phyloP scores from a whole-genome alignment of 1,284 basidiomycete species.

The Pyrrhoderma noxium region DNA sequence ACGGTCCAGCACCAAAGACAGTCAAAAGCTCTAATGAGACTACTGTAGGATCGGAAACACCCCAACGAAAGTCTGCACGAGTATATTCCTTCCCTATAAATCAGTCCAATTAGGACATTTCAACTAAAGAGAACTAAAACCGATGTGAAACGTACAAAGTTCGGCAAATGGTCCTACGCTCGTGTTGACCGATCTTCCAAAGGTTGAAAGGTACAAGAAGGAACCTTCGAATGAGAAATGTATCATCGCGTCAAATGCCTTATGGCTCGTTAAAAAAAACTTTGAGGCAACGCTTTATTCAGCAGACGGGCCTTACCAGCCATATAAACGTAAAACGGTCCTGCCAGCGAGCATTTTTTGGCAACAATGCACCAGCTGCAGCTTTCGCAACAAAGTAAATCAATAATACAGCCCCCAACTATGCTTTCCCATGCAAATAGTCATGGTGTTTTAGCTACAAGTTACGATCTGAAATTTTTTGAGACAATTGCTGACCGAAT shows the following conservation, averaged over 20 bases:
- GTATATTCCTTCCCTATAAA: conserved; percentile 58
- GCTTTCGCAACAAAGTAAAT: conserved; percentile 44
- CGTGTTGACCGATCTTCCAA: conserved; percentile 65
- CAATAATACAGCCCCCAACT: conserved; percentile 46
- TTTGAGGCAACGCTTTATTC: neutral
- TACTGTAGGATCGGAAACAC: conserved; percentile 65
- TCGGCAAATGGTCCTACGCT: conserved; percentile 65
- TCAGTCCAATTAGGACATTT: conserved; percentile 22
- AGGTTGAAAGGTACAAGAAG: conserved; percentile 68
- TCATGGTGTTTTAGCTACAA: neutral
- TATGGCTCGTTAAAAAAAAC: conserved; percentile 6
- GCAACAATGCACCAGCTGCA: conserved; percentile 46
- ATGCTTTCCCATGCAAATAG: neutral
- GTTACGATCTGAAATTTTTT: no score
- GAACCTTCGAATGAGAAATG: conserved; percentile 75
- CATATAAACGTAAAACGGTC: conserved; percentile 67
- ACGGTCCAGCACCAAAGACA: conserved; percentile 65
- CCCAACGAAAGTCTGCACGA: conserved; percentile 77
- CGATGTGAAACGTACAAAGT: conserved; percentile 49
- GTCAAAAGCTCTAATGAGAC: conserved; percentile 79
- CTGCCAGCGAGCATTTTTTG: conserved; percentile 53
- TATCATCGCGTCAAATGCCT: conserved; percentile 73
- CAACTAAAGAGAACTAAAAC: conserved; percentile 10
- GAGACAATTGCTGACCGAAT: conserved; percentile 30
- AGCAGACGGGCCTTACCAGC: conserved; percentile 43